These are phyloP conservation scores for Aureobasidium musti DNA, from an alignment of 2,329 filamentous ascomycete genomes.

Conservation along the genomic window DNA sequence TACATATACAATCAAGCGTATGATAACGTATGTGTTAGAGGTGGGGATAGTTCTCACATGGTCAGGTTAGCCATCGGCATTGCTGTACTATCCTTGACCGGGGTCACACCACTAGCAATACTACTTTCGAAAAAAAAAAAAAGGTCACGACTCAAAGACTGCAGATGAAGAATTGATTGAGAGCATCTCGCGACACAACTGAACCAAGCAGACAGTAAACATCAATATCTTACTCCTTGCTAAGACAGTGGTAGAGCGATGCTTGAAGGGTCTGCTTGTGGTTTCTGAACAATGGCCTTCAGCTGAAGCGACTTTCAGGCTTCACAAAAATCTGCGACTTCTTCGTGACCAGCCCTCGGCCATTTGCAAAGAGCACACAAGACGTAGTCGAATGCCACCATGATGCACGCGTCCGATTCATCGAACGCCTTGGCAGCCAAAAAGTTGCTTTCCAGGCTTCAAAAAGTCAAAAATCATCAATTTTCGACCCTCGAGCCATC, in stretches of 20 bases:
- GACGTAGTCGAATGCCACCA: neutral
- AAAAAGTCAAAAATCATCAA: neutral
- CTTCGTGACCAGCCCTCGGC: neutral
- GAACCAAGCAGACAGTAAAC: neutral
- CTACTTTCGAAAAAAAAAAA: neutral
- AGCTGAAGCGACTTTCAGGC: neutral
- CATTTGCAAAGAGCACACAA: neutral
- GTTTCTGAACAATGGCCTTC: no score
- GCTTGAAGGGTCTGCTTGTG: no score
- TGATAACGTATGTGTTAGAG: neutral
- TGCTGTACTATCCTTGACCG: neutral
- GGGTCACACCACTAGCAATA: neutral
- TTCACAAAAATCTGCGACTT: neutral
- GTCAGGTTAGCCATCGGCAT: no score
- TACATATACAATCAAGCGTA: neutral
- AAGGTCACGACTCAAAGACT: neutral
- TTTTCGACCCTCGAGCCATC: neutral
- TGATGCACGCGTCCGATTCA: neutral
- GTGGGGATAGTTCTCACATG: neutral
- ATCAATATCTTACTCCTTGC: no score
- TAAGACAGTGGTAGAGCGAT: no score
- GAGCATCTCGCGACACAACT: neutral
- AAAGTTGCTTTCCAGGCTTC: neutral
- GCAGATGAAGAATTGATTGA: neutral
- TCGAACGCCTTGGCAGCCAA: neutral